Evolutionary conservation across 768 basidiomycete genomes (phyloP).

Genomic region (Baorangia bicolor): DNA sequence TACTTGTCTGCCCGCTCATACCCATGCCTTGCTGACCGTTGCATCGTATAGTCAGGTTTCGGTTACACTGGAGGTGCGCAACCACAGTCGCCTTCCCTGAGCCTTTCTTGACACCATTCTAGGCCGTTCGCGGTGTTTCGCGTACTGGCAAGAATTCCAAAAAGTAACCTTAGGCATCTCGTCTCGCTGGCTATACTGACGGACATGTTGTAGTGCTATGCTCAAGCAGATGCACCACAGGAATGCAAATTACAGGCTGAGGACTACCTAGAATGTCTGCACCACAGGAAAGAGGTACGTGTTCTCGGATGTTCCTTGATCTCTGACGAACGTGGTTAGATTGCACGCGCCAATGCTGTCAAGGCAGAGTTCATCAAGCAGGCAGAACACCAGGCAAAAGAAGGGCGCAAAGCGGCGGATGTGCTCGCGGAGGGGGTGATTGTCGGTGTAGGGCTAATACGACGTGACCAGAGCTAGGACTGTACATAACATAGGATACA

Average conservation of each 20-base stretch:
- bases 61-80: slow-evolving; percentile 59
- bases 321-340: slow-evolving; percentile 36
- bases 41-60: slow-evolving; percentile 55
- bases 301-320: background rate
- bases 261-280: slow-evolving; percentile 92
- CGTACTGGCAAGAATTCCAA: slow-evolving; percentile 89
- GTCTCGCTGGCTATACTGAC: slow-evolving; percentile 7
- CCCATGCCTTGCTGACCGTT: slow-evolving; percentile 11
- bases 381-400: slow-evolving; percentile 61
- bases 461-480: slow-evolving; percentile 35
- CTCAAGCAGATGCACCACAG: slow-evolving; percentile 68
- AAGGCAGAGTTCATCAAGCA: slow-evolving; percentile 71
- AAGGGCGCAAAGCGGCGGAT: slow-evolving; percentile 70
- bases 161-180: slow-evolving; percentile 42
- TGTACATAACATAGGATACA: background rate
- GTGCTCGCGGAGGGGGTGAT: slow-evolving; percentile 72
- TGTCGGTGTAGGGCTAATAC: slow-evolving; percentile 73
- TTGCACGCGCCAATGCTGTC: slow-evolving; percentile 64
- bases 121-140: slow-evolving; percentile 87
- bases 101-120: slow-evolving; percentile 5
- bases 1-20: background rate
- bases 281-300: slow-evolving; percentile 83
- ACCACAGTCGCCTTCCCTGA: background rate
- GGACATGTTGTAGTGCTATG: slow-evolving; percentile 67
- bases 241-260: slow-evolving; percentile 71